phyloP scores from a whole-genome alignment of 805 yeast genomes.

The Suhomyces tanzawaensis region DNA sequence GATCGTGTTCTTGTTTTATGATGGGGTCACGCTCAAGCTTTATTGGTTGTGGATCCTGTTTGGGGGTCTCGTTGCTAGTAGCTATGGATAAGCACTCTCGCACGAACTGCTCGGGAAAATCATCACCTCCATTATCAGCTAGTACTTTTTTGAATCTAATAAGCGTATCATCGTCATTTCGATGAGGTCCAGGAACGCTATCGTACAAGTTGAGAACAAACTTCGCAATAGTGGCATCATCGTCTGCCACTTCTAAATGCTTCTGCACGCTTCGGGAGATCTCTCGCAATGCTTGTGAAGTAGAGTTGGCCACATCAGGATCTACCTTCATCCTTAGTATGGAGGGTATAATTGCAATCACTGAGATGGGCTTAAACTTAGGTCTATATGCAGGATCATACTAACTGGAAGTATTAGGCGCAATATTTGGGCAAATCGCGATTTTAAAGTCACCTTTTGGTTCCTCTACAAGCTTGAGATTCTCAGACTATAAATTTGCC shows the following conservation, averaged over 20 bases:
- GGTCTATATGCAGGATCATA: too few relatives aligned
- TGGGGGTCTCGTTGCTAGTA: conserved; percentile 8
- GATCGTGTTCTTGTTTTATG: conserved; percentile 1
- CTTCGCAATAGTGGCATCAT: conserved; percentile 23
- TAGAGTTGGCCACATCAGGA: background rate
- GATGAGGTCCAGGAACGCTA: conserved; percentile 1
- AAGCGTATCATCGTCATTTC: background rate
- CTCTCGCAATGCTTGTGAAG: background rate
- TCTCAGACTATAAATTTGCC: too few relatives aligned
- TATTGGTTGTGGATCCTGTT: background rate
- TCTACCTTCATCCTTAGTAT: background rate
- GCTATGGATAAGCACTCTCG: conserved; percentile 14
- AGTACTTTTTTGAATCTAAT: conserved; percentile 16
- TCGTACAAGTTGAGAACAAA: conserved; percentile 26
- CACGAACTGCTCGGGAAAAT: conserved; percentile 34
- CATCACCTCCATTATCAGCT: conserved; percentile 40
- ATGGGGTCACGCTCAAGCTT: too few relatives aligned
- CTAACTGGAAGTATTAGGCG: too few relatives aligned
- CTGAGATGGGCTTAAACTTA: too few relatives aligned
- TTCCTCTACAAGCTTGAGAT: too few relatives aligned
- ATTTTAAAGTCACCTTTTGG: too few relatives aligned
- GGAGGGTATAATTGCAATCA: too few relatives aligned
- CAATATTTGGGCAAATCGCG: too few relatives aligned
- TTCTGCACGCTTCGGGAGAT: conserved; percentile 9
- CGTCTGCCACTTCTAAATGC: conserved; percentile 21